These are phyloP conservation scores for Geotrichum histeridarum DNA, from an alignment of 1,139 yeast genomes.

Conservation along the genomic window DNA sequence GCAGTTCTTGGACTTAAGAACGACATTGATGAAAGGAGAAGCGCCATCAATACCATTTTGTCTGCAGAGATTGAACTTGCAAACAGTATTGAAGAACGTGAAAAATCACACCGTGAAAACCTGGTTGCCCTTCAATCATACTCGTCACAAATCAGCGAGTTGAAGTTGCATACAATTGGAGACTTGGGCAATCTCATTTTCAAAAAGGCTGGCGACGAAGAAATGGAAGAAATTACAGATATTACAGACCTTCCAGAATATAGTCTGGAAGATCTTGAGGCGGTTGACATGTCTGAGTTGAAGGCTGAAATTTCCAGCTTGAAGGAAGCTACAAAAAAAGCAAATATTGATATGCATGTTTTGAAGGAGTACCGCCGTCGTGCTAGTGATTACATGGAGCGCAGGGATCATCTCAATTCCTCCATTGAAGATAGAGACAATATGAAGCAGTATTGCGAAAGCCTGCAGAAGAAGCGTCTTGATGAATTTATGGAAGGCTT, in stretches of 20 bases:
- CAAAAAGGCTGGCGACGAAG: conserved; percentile 15
- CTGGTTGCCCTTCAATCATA: conserved; percentile 41
- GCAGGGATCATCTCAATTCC: conserved; percentile 61
- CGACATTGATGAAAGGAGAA: conserved; percentile 48
- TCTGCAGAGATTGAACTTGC: conserved; percentile 65
- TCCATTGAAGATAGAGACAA: conserved; percentile 66
- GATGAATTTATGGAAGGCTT: conserved; percentile 95
- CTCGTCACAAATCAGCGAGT: conserved; percentile 24
- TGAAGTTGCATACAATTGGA: conserved; percentile 30
- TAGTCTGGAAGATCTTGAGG: conserved; percentile 50
- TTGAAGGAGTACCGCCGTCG: conserved; percentile 72
- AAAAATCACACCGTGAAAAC: conserved; percentile 43
- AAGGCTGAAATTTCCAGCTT: conserved; percentile 51
- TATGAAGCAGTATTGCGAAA: conserved; percentile 60
- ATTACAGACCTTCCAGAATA: conserved; percentile 33
- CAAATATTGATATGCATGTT: conserved; percentile 67
- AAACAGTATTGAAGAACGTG: conserved; percentile 59
- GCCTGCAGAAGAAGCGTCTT: conserved; percentile 63
- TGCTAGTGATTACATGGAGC: conserved; percentile 54
- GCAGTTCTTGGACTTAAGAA: conserved; percentile 42
- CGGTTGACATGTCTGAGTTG: conserved; percentile 48
- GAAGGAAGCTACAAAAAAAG: conserved; percentile 53
- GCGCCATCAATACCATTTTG: conserved; percentile 53
- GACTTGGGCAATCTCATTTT: conserved; percentile 25
- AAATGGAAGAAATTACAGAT: conserved; percentile 20